These are phyloP conservation scores for Penicillium maclennaniae DNA, from an alignment of 495 filamentous ascomycete genomes.

Conservation along the genomic window DNA sequence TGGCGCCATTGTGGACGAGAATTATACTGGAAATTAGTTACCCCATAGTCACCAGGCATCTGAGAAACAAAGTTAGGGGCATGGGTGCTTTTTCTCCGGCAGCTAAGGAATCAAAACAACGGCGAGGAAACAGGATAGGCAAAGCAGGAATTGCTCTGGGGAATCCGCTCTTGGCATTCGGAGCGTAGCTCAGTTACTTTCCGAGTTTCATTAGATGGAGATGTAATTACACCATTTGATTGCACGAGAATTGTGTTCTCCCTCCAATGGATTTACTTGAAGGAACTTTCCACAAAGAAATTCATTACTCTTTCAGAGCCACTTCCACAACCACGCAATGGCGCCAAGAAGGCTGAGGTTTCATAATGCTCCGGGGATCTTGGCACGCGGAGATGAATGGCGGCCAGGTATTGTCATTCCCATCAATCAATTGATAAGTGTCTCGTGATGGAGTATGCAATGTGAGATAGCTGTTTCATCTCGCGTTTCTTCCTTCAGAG, in stretches of 20 bases:
- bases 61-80: too few species aligned
- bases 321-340: neutral
- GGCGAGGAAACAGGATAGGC: too few species aligned
- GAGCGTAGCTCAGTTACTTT: too few species aligned
- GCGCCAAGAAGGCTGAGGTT: slow-evolving; percentile 7
- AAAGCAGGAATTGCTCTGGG: neutral
- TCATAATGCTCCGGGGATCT: slow-evolving; percentile 4
- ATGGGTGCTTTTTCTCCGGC: too few species aligned
- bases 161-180: neutral
- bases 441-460: neutral
- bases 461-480: slow-evolving; percentile 1
- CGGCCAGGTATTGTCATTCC: neutral
- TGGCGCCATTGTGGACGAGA: too few species aligned
- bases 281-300: slow-evolving; percentile 12
- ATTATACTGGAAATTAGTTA: too few species aligned
- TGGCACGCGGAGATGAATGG: slow-evolving; percentile 7
- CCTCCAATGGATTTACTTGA: neutral
- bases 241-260: too few species aligned
- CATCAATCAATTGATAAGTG: slow-evolving; percentile 3
- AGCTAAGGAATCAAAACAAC: too few species aligned
- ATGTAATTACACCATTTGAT: neutral
- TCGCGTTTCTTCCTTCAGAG: neutral
- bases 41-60: too few species aligned
- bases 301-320: neutral
- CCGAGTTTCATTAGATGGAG: neutral